Conservation (phyloP, 768 basidiomycete genomes). For the Roridomyces roridus region DNA sequence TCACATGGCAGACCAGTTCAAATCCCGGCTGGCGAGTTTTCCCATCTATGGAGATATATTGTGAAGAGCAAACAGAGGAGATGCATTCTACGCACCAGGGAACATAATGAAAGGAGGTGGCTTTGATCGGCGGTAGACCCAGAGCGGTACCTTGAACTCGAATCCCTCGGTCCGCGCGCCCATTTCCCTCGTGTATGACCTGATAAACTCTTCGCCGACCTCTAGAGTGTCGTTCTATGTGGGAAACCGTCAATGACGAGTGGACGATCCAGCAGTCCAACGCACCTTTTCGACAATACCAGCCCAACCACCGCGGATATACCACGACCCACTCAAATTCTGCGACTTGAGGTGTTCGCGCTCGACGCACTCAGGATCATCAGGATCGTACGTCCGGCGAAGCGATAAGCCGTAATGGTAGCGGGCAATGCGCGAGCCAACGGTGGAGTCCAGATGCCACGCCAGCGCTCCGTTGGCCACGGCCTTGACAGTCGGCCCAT, state of each 20-base stretch:
- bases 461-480: constrained; percentile 36
- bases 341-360: neutral
- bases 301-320: constrained; percentile 26
- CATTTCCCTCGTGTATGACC: neutral
- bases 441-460: constrained; percentile 35
- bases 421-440: constrained; percentile 30
- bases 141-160: neutral
- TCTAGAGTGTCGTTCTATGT: constrained; percentile 16
- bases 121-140: constrained; percentile 17
- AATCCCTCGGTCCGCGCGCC: neutral
- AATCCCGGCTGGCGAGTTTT: constrained; percentile 23
- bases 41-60: neutral
- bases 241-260: no score
- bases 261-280: no score
- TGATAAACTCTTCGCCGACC: constrained; percentile 5
- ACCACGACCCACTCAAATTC: constrained; percentile 8
- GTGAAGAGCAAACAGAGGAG: neutral
- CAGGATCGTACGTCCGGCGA: constrained; percentile 4
- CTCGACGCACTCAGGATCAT: constrained; percentile 11
- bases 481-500: constrained; percentile 32
- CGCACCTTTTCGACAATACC: constrained; percentile 32
- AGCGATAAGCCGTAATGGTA: constrained; percentile 32
- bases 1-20: constrained; percentile 20
- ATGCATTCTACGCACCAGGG: constrained; percentile 7
- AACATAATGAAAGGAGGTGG: constrained; percentile 19